Conservation (phyloP, 345 rosid genomes). For the Pugionium cornutum region DNA sequence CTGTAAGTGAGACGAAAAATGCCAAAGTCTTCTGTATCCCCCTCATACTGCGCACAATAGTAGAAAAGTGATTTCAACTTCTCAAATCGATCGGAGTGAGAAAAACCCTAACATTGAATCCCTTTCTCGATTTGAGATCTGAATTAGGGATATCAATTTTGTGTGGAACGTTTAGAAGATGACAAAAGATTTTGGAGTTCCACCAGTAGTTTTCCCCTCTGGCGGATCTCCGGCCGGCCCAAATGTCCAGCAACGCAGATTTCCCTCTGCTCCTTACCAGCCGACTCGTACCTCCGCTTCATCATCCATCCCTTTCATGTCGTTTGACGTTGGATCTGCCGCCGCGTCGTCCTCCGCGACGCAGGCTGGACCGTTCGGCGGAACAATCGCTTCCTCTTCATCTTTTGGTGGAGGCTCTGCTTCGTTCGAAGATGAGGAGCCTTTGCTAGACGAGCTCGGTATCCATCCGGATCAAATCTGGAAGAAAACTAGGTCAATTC, state of each 20-base stretch:
- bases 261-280: constrained; percentile 81
- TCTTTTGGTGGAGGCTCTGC: constrained; percentile 41
- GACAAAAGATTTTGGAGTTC: constrained; percentile 70
- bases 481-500: constrained; percentile 80
- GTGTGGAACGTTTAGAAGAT: constrained; percentile 29
- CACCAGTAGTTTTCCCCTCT: constrained; percentile 71
- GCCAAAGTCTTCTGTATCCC: not conserved
- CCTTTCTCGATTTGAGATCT: not conserved
- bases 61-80: not conserved
- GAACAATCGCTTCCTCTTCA: constrained; percentile 50
- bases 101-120: constrained; percentile 10
- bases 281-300: constrained; percentile 61
- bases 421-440: constrained; percentile 87
- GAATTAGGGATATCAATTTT: constrained; percentile 2
- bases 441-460: constrained; percentile 93
- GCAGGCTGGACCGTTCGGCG: constrained; percentile 54
- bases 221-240: constrained; percentile 55
- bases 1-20: not conserved
- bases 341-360: constrained; percentile 52
- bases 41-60: not conserved
- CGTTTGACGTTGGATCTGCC: constrained; percentile 77
- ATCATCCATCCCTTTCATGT: constrained; percentile 83
- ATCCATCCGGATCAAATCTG: constrained; percentile 97
- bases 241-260: constrained; percentile 67
- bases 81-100: constrained; percentile 11